Percentiles rank a stretch among this genome's conserved stretches.
Conservation (phyloP, 1,284 basidiomycete genomes). For the Ceratobasidium sp. region DNA sequence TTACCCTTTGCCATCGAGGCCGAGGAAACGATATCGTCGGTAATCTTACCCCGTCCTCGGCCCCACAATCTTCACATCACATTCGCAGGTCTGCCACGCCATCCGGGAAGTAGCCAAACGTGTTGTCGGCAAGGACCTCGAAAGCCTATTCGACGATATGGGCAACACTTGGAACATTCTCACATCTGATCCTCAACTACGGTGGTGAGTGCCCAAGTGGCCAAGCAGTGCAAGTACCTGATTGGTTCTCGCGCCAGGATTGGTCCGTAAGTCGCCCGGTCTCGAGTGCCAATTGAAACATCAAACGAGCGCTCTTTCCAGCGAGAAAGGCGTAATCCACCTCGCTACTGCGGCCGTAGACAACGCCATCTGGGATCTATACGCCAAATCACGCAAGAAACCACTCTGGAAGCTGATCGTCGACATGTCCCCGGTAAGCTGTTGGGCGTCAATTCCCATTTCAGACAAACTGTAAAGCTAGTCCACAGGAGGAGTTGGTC, state of each 20-base stretch:
- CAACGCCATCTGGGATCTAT: slow-evolving; percentile 88
- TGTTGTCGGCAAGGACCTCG: slow-evolving; percentile 84
- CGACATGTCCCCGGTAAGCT: slow-evolving; percentile 80
- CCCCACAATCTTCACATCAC: neutral
- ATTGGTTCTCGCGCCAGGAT: slow-evolving; percentile 8
- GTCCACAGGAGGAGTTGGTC: slow-evolving; percentile 84
- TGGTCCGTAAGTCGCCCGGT: slow-evolving; percentile 40
- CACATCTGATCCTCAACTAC: slow-evolving; percentile 85
- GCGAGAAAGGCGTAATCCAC: slow-evolving; percentile 75
- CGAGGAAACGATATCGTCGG: slow-evolving; percentile 91
- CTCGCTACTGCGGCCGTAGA: slow-evolving; percentile 84
- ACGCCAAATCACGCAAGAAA: slow-evolving; percentile 78
- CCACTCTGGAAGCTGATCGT: slow-evolving; percentile 88
- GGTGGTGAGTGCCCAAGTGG: slow-evolving; percentile 72
- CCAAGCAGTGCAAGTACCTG: neutral
- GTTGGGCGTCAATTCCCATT: slow-evolving; percentile 20
- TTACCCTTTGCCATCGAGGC: slow-evolving; percentile 20
- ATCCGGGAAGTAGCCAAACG: slow-evolving; percentile 82
- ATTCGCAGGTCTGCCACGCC: slow-evolving; percentile 75
- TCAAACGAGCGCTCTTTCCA: slow-evolving; percentile 1
- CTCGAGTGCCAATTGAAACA: neutral
- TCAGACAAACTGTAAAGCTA: slow-evolving; percentile 5
- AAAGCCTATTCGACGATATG: slow-evolving; percentile 89
- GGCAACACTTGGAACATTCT: slow-evolving; percentile 84
- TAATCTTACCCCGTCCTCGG: slow-evolving; percentile 45